phyloP scores from a whole-genome alignment of 129 eudicot species.

The Smallanthus sonchifolius region DNA sequence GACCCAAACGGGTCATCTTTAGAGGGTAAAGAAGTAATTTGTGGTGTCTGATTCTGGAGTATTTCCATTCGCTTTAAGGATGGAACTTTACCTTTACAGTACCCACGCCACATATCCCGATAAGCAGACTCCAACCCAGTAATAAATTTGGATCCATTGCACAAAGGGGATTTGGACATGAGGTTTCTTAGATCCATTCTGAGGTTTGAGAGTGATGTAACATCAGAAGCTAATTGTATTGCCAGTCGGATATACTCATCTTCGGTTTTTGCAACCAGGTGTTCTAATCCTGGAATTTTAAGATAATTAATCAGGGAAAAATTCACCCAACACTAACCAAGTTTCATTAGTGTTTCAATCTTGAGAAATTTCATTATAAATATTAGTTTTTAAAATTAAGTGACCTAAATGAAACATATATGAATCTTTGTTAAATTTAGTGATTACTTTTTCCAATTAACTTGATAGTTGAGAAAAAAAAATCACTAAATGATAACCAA shows the following conservation, averaged over 20 bases:
- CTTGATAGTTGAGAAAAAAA: too few relatives aligned
- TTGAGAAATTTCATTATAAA: too few relatives aligned
- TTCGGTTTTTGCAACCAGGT: conserved; percentile 78
- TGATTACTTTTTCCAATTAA: too few relatives aligned
- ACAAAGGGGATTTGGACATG: conserved; percentile 82
- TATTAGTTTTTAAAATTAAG: too few relatives aligned
- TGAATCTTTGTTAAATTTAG: too few relatives aligned
- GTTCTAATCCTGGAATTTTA: conserved; percentile 49
- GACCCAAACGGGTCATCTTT: conserved; percentile 22
- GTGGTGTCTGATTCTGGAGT: conserved; percentile 40
- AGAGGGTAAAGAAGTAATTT: conserved; percentile 21
- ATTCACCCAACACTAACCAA: too few relatives aligned
- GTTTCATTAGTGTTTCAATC: too few relatives aligned
- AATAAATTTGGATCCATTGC: conserved; percentile 72
- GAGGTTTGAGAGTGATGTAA: conserved; percentile 62
- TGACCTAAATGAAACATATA: too few relatives aligned
- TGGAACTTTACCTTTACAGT: conserved; percentile 83
- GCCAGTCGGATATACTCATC: conserved; percentile 84
- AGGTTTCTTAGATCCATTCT: conserved; percentile 76
- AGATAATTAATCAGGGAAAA: neutral
- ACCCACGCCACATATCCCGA: conserved; percentile 77
- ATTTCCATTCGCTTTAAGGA: conserved; percentile 55
- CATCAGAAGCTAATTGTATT: conserved; percentile 67
- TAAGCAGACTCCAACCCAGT: conserved; percentile 65
- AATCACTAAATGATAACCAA: too few relatives aligned